Evolutionary conservation across 495 filamentous ascomycete species (phyloP).

Genomic region (Gamarada debralockiae): DNA sequence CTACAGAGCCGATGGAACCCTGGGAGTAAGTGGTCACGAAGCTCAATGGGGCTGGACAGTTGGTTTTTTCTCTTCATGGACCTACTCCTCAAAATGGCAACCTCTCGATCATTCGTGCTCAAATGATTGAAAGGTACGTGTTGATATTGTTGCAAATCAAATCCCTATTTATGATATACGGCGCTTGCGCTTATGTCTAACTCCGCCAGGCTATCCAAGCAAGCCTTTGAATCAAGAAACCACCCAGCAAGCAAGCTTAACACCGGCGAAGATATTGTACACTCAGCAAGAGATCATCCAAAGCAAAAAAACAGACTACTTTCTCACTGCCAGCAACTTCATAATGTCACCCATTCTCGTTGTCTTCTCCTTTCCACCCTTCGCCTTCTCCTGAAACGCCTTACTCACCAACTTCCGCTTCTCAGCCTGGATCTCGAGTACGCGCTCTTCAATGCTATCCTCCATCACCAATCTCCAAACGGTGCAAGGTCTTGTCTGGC

Average conservation of each 20-base stretch:
- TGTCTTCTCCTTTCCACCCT: slow-evolving; percentile 23
- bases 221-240: neutral
- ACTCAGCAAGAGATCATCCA: neutral
- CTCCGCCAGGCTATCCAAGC: neutral
- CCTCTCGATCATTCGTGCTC: no score
- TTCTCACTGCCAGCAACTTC: slow-evolving; percentile 13
- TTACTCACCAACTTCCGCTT: slow-evolving; percentile 77
- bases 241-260: neutral
- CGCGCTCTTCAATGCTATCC: slow-evolving; percentile 78
- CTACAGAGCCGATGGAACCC: no score
- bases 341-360: slow-evolving; percentile 27
- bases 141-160: no score
- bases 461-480: slow-evolving; percentile 85
- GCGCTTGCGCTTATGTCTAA: neutral
- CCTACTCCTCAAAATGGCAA: no score
- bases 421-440: slow-evolving; percentile 73
- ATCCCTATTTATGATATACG: no score
- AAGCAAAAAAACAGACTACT: neutral
- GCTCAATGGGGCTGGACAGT: no score
- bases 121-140: no score
- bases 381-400: slow-evolving; percentile 61
- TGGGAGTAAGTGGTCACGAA: no score
- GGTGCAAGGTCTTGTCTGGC: slow-evolving; percentile 72
- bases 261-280: no score
- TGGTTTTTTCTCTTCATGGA: no score